Evolutionary conservation across 495 filamentous ascomycete species (phyloP), one percentile per base, ranked within the genome.

Genomic region (Bathelium albidoporum): DNA sequence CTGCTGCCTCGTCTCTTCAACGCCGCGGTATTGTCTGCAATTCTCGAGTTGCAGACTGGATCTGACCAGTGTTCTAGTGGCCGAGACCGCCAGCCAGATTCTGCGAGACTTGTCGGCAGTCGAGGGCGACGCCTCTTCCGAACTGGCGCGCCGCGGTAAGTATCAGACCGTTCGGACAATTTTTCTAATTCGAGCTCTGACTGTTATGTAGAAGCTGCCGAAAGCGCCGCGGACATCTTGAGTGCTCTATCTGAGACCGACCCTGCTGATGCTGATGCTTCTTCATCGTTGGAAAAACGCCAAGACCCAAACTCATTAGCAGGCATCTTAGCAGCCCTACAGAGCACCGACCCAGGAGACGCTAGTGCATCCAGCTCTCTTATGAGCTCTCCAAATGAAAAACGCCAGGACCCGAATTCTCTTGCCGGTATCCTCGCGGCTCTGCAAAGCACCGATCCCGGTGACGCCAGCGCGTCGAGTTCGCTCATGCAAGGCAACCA

Each of bases 341-440:
- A 29, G 10, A 26, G 24, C 5, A 55, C 49, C 16, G 49, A 55
- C 29, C 49, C 49, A 1, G 49, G 49, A 9, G 49, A 55, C 16
- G 49, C 49, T 9, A 55, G 49, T 55, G 49, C 49, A 26, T 55
- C 49, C 9, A 29, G 24, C 49, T 55, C 49, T 9, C 24, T 55
- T 7, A 55, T 55, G 49, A 55, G 16, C 11, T 55, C 49, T 16
- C 14, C 44, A 12, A 55, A 55, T 24, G 22, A 55, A 24, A 55
- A 55, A 55, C 49, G 49, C 9, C 49, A 55, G 16, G 49, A 55
- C 20, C 49, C 49, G 22, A 55, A 55, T 20, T 55, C 49, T 55
- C 24, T 55, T 4, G 49, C 49, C 11, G 49, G 49, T 7, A 55
- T 55, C 24, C 49, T 55, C 9, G 4, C 49, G 9, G 49, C 49